Percentiles rank a stretch among this genome's conserved stretches.
These are phyloP conservation scores for Phialophora macrospora DNA, from an alignment of 2,329 filamentous ascomycete genomes.

Conservation along the genomic window DNA sequence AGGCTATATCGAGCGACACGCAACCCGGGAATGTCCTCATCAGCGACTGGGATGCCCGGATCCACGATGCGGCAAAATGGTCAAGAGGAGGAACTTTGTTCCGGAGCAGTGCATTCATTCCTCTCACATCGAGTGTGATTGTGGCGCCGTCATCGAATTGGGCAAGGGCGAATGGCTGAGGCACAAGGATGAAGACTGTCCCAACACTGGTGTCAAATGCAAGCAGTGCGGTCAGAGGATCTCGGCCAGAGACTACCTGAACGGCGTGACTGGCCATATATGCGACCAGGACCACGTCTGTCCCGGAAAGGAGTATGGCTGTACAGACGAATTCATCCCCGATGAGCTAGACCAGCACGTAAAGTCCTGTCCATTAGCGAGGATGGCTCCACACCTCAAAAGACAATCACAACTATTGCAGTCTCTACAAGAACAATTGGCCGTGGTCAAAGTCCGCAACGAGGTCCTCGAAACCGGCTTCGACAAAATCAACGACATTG, in stretches of 20 bases:
- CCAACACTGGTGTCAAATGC: conserved; percentile 33
- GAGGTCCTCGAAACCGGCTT: conserved; percentile 55
- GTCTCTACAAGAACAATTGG: conserved; percentile 52
- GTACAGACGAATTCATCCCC: conserved; percentile 46
- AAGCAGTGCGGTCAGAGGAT: conserved; percentile 32
- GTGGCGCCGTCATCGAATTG: conserved; percentile 37
- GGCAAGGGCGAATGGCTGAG: conserved; percentile 38
- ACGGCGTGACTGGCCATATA: conserved; percentile 27
- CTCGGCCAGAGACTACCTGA: conserved; percentile 32
- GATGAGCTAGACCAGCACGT: conserved; percentile 51
- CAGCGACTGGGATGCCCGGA: conserved; percentile 59
- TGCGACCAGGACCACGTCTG: conserved; percentile 38
- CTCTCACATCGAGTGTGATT: conserved; percentile 39
- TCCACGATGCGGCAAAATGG: conserved; percentile 55
- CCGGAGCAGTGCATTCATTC: conserved; percentile 38
- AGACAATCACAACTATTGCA: conserved; percentile 51
- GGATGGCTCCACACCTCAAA: conserved; percentile 52
- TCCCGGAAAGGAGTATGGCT: conserved; percentile 47
- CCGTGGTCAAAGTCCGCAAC: conserved; percentile 53
- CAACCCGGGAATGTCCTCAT: conserved; percentile 65
- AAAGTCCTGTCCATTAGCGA: conserved; percentile 57
- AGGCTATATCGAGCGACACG: conserved; percentile 63
- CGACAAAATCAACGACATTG: conserved; percentile 46
- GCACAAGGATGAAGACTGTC: conserved; percentile 39
- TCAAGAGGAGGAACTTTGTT: conserved; percentile 59